Base-by-base conservation (phyloP, 2,329 filamentous ascomycete species). In the Ascochyta clinopodiicola region DNA sequence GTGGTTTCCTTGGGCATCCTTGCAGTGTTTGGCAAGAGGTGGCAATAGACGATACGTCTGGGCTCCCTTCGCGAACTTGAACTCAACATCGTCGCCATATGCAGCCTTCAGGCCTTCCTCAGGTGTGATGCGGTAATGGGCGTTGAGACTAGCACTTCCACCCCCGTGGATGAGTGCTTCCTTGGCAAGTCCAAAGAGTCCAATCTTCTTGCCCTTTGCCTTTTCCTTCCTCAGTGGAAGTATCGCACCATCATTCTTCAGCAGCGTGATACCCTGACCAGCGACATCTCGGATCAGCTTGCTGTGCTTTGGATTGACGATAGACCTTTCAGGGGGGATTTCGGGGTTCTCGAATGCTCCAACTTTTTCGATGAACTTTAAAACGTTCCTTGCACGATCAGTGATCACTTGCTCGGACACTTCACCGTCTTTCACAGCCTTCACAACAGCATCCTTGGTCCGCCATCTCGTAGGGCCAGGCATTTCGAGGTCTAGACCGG, bases 171-270 rank as follows among this genome's bases (percentile, higher is more conserved):
- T 75, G 25, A 71, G 50, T 13, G 70, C 69, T 35, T 75, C 65
- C 31, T 88, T 83, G 1, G 86, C 88, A 6, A 88, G 86, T 0
- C 89, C 89, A 63, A 92, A 88, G 7, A 92, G 84, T 4, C 88
- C 88, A 58, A 91, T 82, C 17, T 82, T 86, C 40, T 86, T 87
- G 2, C 69, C 70, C 42, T 71, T 72, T 15, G 70, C 51, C 17
- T 86, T 84, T 3, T 84, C 80, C 68, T 88, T 90, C 48, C 80
- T 81, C 17, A 89, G 73, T 0, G 90, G 90, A 1, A 93, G 77
- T 0, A 89, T 68, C 8, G 78, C 78, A 12, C 80, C 80, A 2
- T 91, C 83, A 52, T 93, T 93, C 77, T 91, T 92, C 49, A 92
- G 77, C 8, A 92, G 78, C 1, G 91, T 89, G 8, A 90, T 84